A percentile compares a stretch with the other conserved stretches of the same genome.
These are phyloP conservation scores for Phytophthora foliorum DNA, from an alignment of 352 stramenopile species.

Conservation along the genomic window DNA sequence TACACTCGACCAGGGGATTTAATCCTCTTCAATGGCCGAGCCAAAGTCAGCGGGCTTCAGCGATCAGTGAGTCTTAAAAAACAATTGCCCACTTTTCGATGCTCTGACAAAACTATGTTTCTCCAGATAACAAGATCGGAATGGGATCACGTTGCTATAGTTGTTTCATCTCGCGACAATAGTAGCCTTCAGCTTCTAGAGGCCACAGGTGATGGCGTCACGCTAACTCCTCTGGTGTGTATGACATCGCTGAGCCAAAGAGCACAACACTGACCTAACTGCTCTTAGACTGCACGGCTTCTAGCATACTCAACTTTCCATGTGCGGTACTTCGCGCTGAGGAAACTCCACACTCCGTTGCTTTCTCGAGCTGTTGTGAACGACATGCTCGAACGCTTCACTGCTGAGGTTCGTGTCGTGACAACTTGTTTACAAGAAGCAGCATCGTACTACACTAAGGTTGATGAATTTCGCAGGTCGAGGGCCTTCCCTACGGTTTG, in stretches of 20 bases:
- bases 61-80: constrained; percentile 44
- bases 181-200: constrained; percentile 57
- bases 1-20: constrained; percentile 63
- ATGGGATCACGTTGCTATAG: constrained; percentile 73
- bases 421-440: not conserved
- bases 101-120: not conserved
- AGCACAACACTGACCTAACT: not conserved
- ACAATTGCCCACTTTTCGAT: not conserved
- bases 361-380: constrained; percentile 50
- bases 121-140: constrained; percentile 62
- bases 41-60: constrained; percentile 55
- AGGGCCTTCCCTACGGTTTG: constrained; percentile 62
- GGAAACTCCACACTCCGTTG: constrained; percentile 63
- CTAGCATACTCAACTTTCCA: constrained; percentile 51
- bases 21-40: constrained; percentile 67
- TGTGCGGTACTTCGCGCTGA: constrained; percentile 55
- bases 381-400: constrained; percentile 61
- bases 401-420: constrained; percentile 31
- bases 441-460: not conserved
- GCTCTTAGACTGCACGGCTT: constrained; percentile 27
- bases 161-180: constrained; percentile 42
- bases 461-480: constrained; percentile 35
- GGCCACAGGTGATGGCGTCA: constrained; percentile 74
- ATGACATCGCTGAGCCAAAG: not conserved
- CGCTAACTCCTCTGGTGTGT: constrained; percentile 54